Conservation (phyloP, 2,329 filamentous ascomycete genomes). For the Colletotrichum somersetense region DNA sequence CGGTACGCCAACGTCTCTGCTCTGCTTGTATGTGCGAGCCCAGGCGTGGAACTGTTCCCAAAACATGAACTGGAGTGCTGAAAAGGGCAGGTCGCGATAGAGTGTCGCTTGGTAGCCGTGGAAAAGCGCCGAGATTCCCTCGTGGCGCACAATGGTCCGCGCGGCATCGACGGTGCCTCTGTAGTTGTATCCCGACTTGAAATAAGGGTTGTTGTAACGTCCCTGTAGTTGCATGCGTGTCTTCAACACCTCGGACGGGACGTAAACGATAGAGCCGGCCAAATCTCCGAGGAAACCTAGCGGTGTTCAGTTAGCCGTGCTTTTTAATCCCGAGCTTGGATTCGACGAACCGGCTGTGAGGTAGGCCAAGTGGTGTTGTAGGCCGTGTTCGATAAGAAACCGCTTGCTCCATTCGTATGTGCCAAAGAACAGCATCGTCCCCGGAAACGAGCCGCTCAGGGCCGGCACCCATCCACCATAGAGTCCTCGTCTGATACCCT, state of each 20-base stretch:
- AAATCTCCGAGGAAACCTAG: slow-evolving; percentile 92
- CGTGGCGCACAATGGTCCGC: slow-evolving; percentile 83
- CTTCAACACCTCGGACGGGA: slow-evolving; percentile 97
- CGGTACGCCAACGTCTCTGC: slow-evolving; percentile 85
- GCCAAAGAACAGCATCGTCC: slow-evolving; percentile 95
- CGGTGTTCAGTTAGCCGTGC: slow-evolving; percentile 2
- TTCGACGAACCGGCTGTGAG: slow-evolving; percentile 78
- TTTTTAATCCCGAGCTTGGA: background rate
- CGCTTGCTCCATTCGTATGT: slow-evolving; percentile 97
- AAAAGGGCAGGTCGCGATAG: slow-evolving; percentile 94
- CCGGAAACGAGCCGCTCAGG: slow-evolving; percentile 90
- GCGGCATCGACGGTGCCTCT: slow-evolving; percentile 85
- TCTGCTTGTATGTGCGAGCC: slow-evolving; percentile 83
- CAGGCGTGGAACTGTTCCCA: slow-evolving; percentile 93
- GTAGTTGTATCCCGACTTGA: slow-evolving; percentile 96
- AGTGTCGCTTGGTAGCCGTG: slow-evolving; percentile 98
- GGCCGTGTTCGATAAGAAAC: slow-evolving; percentile 83
- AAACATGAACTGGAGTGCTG: slow-evolving; percentile 96
- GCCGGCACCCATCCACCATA: slow-evolving; percentile 96
- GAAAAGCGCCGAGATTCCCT: slow-evolving; percentile 89
- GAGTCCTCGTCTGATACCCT: slow-evolving; percentile 85
- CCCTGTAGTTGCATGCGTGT: slow-evolving; percentile 97
- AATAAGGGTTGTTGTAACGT: slow-evolving; percentile 93
- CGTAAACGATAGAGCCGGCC: slow-evolving; percentile 92
- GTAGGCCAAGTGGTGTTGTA: slow-evolving; percentile 88